These are phyloP conservation scores for Trametes maxima DNA, from an alignment of 768 basidiomycete species.

Conservation along the genomic window DNA sequence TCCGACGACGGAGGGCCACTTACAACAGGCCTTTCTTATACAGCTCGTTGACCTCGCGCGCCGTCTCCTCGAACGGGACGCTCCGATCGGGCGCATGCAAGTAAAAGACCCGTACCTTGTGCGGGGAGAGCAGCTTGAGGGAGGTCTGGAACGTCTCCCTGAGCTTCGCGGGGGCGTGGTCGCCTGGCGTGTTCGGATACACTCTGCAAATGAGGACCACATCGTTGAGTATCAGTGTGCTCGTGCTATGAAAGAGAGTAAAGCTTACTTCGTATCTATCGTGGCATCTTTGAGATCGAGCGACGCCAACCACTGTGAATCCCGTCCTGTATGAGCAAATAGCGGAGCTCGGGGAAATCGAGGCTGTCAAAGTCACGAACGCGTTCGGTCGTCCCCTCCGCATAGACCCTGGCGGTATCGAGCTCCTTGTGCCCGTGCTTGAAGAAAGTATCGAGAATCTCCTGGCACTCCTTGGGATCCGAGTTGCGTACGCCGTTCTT, in stretches of 20 bases:
- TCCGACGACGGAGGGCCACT: constrained; percentile 28
- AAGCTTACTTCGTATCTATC: constrained; percentile 51
- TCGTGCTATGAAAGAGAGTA: neutral
- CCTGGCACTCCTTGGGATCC: constrained; percentile 41
- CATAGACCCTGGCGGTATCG: constrained; percentile 55
- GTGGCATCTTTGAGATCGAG: constrained; percentile 43
- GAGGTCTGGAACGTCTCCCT: constrained; percentile 50
- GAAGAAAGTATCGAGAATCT: constrained; percentile 48
- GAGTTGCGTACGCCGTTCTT: constrained; percentile 44
- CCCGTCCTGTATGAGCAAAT: neutral
- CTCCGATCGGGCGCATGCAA: constrained; percentile 63
- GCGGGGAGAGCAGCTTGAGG: constrained; percentile 44
- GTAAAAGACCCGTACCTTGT: constrained; percentile 55
- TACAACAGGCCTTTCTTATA: constrained; percentile 61
- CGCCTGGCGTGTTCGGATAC: constrained; percentile 44
- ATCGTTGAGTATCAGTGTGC: neutral
- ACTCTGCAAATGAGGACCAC: constrained; percentile 34
- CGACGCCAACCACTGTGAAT: constrained; percentile 40
- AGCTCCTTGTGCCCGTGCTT: constrained; percentile 46
- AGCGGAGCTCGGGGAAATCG: neutral
- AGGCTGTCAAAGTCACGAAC: constrained; percentile 29
- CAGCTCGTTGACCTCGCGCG: constrained; percentile 54
- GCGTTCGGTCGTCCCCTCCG: constrained; percentile 57
- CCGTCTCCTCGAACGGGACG: constrained; percentile 57
- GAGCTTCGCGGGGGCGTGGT: constrained; percentile 43